phyloP scores from a whole-genome alignment of 139 green algal species.

The Nannochloris sp. region DNA sequence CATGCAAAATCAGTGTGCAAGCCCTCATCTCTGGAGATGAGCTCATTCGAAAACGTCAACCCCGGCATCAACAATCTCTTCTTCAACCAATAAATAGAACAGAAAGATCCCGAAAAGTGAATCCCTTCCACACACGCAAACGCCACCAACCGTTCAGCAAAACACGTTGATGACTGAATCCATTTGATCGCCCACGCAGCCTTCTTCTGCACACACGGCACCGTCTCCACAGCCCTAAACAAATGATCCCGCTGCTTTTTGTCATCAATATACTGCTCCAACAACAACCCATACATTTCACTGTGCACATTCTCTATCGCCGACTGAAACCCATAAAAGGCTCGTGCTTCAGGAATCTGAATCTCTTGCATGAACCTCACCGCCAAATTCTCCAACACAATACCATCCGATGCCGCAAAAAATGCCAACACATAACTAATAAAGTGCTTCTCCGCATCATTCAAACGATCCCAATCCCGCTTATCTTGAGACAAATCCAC shows the following conservation, averaged over 20 bases:
- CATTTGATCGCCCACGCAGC: constrained; percentile 93
- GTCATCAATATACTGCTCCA: constrained; percentile 62
- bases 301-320: constrained; percentile 82
- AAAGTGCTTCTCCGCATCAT: constrained; percentile 66
- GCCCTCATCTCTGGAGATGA: constrained; percentile 70
- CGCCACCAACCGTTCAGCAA: constrained; percentile 58
- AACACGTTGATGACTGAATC: constrained; percentile 61
- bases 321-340: constrained; percentile 82
- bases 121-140: constrained; percentile 76
- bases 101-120: constrained; percentile 66
- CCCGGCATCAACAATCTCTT: constrained; percentile 64
- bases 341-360: constrained; percentile 68
- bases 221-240: constrained; percentile 48
- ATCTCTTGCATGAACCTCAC: constrained; percentile 79
- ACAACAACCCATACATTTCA: constrained; percentile 68
- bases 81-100: constrained; percentile 75
- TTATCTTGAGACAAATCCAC: constrained; percentile 62
- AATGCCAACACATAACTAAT: constrained; percentile 78
- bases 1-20: constrained; percentile 72
- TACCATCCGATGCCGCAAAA: constrained; percentile 79
- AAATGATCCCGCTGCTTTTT: constrained; percentile 32
- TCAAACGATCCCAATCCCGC: constrained; percentile 51
- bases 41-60: constrained; percentile 68
- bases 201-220: constrained; percentile 73
- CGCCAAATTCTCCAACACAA: constrained; percentile 81